Base-by-base conservation (phyloP, 768 basidiomycete species). In the Termitomyces sp. region DNA sequence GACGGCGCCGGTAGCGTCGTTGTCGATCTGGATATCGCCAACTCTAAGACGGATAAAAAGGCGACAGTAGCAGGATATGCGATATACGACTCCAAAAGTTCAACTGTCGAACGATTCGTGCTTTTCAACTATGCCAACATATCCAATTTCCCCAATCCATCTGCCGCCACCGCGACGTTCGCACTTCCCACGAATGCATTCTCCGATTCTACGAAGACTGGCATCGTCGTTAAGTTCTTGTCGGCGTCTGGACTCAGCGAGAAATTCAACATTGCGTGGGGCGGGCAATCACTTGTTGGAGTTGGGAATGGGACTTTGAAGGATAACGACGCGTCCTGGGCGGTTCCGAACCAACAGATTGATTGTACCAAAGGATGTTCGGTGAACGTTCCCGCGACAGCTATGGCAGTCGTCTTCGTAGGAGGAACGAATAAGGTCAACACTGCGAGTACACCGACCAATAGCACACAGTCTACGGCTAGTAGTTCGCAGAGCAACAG, bases 201-300 rank as follows among this genome's bases (percentile, higher is more conserved):
- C 61, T 61, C 71, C 1, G 61, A 49, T 6, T 51, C 50, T 46
- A 59, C 36, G 20, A 68, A 69, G 35, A 69, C 71, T 20, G 46
- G 32, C n/a, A 68, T 81, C 39, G 70, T 70, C 28, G 78, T 83
- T n/a, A 81, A 81, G 63, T 85, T 77, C 65, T 73, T 84, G 18
- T 66, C 74, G 3, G 85, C 84, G 2, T 69, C 79, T 5, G 78
- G 73, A 56, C 75, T 82, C 13, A 68, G 70, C 15, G 85, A 87
- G 71, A 78, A 79, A 63, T 78, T 73, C 60, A 75, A 83, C 50
- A 86, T 89, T 69, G 77, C 79, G 5, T 89, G 86, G 86, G 85
- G 84, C 22, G 83, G 82, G 13, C 76, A 84, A 67, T 81, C 82
- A 0, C 78, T 78, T 63, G 69, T 72, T 3, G 76, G 76, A 13